Percentiles rank a stretch among this genome's conserved stretches.
These are phyloP conservation scores for Sporodiniella umbellata DNA, from an alignment of 371 early-diverging fungal genomes.

Conservation along the genomic window DNA sequence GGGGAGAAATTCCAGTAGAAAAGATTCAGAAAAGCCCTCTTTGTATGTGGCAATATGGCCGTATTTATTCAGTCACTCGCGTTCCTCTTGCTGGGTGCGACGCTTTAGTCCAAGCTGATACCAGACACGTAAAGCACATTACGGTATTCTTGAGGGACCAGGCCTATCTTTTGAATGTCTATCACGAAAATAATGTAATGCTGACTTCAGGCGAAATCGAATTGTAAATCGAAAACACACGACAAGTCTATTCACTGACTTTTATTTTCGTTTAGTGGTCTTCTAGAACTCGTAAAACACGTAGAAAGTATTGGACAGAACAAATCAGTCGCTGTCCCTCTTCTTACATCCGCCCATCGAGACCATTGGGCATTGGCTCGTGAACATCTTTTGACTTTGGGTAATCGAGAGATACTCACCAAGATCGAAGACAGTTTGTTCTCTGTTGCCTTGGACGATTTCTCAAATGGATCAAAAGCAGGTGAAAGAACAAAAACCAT, in stretches of 20 bases:
- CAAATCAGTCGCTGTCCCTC: constrained; percentile 58
- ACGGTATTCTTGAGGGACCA: constrained; percentile 76
- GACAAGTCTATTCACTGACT: not conserved
- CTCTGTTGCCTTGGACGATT: constrained; percentile 76
- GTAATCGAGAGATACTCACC: constrained; percentile 49
- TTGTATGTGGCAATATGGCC: constrained; percentile 87
- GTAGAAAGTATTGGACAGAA: constrained; percentile 31
- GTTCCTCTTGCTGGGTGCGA: constrained; percentile 75
- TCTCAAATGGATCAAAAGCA: constrained; percentile 27
- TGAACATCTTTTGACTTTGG: constrained; percentile 53
- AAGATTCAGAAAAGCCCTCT: constrained; percentile 49
- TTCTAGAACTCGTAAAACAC: constrained; percentile 40
- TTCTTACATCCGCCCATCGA: constrained; percentile 84
- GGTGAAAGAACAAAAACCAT: constrained; percentile 30
- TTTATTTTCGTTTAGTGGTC: constrained; percentile 7
- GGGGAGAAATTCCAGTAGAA: constrained; percentile 56
- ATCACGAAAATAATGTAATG: constrained; percentile 37
- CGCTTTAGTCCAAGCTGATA: constrained; percentile 46
- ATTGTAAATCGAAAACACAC: constrained; percentile 56
- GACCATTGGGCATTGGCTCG: constrained; percentile 78
- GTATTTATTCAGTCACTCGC: constrained; percentile 75
- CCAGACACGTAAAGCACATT: constrained; percentile 61
- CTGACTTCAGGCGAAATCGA: constrained; percentile 70
- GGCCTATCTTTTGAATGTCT: constrained; percentile 69
- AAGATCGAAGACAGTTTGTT: constrained; percentile 71